A percentile compares a stretch with the other conserved stretches of the same genome.
Evolutionary conservation across 345 rosid species (phyloP).

Genomic region (Hypericum androsaemum): DNA sequence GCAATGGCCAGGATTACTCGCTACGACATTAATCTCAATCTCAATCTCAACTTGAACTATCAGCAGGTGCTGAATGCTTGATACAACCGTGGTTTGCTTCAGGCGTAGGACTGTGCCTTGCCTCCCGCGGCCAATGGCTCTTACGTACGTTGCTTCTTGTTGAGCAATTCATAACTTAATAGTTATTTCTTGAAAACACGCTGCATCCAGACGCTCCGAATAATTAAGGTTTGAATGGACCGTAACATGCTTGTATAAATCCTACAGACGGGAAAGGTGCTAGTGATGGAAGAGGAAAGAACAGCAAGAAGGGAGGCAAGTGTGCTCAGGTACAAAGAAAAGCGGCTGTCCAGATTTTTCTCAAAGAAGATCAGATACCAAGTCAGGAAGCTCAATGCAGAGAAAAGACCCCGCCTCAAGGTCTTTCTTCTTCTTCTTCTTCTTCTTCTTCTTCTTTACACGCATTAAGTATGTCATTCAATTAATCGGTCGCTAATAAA

Average conservation of each 20-base stretch:
- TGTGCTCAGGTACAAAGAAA: conserved; percentile 70
- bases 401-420: conserved; percentile 72
- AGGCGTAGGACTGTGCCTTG: conserved; percentile 28
- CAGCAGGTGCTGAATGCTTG: conserved; percentile 64
- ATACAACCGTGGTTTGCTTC: conserved; percentile 41
- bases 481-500: too few relatives aligned
- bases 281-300: conserved; percentile 59
- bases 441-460: neutral
- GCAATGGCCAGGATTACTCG: too few relatives aligned
- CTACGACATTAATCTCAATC: too few relatives aligned
- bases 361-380: conserved; percentile 77
- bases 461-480: too few relatives aligned
- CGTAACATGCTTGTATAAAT: too few relatives aligned
- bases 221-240: neutral
- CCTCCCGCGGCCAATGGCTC: conserved; percentile 20
- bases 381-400: conserved; percentile 72
- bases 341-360: conserved; percentile 54
- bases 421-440: conserved; percentile 13
- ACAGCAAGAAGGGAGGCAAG: conserved; percentile 58
- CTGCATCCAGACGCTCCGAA: neutral
- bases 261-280: conserved; percentile 53
- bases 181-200: neutral
- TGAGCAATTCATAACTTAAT: conserved; percentile 8
- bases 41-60: conserved; percentile 65
- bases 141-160: conserved; percentile 34